These are phyloP conservation scores for Clonostachys solani DNA, from an alignment of 2,329 filamentous ascomycete genomes.

Conservation along the genomic window DNA sequence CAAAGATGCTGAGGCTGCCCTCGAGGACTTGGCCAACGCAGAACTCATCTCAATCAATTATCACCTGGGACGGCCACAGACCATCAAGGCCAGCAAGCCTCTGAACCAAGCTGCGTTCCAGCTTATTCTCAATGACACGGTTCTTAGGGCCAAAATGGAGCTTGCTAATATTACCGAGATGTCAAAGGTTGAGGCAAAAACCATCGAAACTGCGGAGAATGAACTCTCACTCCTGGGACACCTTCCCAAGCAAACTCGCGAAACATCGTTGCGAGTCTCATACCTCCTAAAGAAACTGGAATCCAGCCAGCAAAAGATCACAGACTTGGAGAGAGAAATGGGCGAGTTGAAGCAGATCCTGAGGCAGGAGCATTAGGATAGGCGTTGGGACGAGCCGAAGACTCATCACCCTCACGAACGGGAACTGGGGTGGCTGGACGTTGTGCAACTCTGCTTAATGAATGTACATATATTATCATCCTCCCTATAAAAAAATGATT, in stretches of 20 bases:
- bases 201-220: slow-evolving; percentile 72
- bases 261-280: slow-evolving; percentile 60
- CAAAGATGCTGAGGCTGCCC: slow-evolving; percentile 64
- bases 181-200: slow-evolving; percentile 66
- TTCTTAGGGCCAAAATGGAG: slow-evolving; percentile 70
- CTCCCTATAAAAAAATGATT: too few species aligned
- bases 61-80: slow-evolving; percentile 70
- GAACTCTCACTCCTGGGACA: slow-evolving; percentile 70
- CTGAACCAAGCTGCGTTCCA: slow-evolving; percentile 83
- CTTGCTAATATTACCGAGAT: slow-evolving; percentile 65
- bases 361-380: slow-evolving; percentile 15
- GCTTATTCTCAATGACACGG: slow-evolving; percentile 64
- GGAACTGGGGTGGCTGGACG: too few species aligned
- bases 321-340: slow-evolving; percentile 70
- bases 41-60: slow-evolving; percentile 79
- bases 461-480: too few species aligned
- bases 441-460: too few species aligned
- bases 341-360: slow-evolving; percentile 64
- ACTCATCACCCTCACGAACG: too few species aligned
- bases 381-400: too few species aligned
- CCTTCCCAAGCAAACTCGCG: slow-evolving; percentile 65
- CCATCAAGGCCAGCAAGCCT: slow-evolving; percentile 76
- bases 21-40: slow-evolving; percentile 77
- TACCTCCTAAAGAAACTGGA: slow-evolving; percentile 74
- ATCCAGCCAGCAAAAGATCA: slow-evolving; percentile 70